Percentiles rank a stretch among this genome's conserved stretches.
These are phyloP conservation scores for Jatropha podagrica DNA, from an alignment of 441 rosid genomes.

Conservation along the genomic window DNA sequence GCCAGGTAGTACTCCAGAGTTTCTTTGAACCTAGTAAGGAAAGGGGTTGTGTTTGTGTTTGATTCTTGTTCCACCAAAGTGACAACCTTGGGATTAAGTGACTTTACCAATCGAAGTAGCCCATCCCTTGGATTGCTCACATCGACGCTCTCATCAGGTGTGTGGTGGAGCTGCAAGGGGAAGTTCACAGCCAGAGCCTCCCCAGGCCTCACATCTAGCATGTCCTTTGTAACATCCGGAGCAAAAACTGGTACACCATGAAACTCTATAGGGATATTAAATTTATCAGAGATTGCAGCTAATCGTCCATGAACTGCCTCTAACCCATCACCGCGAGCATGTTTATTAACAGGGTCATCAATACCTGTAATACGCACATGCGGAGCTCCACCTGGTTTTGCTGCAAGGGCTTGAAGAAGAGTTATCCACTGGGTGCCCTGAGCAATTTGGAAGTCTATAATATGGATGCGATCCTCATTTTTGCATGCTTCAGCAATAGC, in stretches of 20 bases:
- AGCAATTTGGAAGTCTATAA: constrained; percentile 80
- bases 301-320: constrained; percentile 52
- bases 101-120: constrained; percentile 67
- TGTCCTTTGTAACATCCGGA: constrained; percentile 47
- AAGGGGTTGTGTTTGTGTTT: constrained; percentile 80
- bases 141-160: constrained; percentile 82
- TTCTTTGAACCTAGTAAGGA: constrained; percentile 67
- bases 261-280: constrained; percentile 65
- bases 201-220: constrained; percentile 64
- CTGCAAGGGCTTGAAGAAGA: constrained; percentile 83
- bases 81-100: constrained; percentile 69
- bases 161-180: constrained; percentile 81
- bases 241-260: constrained; percentile 57
- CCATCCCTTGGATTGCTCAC: constrained; percentile 76
- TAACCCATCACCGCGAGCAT: constrained; percentile 67
- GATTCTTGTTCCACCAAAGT: constrained; percentile 88
- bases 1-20: constrained; percentile 69
- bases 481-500: constrained; percentile 91
- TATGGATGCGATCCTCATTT: constrained; percentile 65
- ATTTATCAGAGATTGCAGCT: constrained; percentile 53
- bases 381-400: constrained; percentile 74
- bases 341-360: constrained; percentile 56
- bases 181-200: constrained; percentile 82
- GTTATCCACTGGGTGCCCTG: constrained; percentile 89
- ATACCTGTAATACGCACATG: constrained; percentile 78